phyloP scores from a whole-genome alignment of 129 eudicot species.

The Sambucus nigra region DNA sequence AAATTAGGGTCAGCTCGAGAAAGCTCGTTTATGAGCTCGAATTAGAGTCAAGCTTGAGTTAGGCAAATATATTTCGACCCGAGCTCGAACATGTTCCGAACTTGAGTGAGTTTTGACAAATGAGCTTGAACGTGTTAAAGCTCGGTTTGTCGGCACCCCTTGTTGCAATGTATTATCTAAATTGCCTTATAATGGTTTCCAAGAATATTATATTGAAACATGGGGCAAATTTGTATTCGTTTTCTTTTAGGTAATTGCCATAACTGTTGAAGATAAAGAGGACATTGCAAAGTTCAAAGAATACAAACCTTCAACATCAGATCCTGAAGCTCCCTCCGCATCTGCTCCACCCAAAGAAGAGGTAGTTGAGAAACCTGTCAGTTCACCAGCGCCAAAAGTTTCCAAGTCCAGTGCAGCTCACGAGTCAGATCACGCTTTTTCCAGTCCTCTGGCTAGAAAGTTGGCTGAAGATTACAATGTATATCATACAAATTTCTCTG shows the following conservation, averaged over 20 bases:
- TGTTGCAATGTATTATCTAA: no score
- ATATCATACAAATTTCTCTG: not conserved
- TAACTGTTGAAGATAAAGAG: conserved; percentile 92
- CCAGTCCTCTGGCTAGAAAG: conserved; percentile 94
- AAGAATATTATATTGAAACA: not conserved
- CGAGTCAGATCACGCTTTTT: conserved; percentile 49
- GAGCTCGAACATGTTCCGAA: no score
- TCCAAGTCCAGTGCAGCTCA: conserved; percentile 41
- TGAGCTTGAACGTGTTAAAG: no score
- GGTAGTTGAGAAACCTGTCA: conserved; percentile 40
- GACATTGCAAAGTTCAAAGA: conserved; percentile 77
- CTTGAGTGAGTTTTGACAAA: no score
- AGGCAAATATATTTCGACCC: no score
- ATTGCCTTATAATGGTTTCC: no score
- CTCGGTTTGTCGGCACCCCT: no score
- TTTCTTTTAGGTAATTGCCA: conserved; percentile 60
- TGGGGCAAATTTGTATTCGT: conserved; percentile 9
- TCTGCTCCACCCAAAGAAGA: conserved; percentile 56
- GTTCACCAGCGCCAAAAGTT: conserved; percentile 42
- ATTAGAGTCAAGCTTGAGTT: no score
- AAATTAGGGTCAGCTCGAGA: no score
- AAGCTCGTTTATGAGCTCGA: no score
- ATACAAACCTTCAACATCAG: conserved; percentile 65
- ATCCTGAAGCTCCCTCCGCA: conserved; percentile 40
- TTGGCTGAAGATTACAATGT: conserved; percentile 89